Evolutionary conservation across 2,329 filamentous ascomycete genomes (phyloP), one percentile per base, ranked within the genome.

Genomic region (Botrytis hyacinthi): DNA sequence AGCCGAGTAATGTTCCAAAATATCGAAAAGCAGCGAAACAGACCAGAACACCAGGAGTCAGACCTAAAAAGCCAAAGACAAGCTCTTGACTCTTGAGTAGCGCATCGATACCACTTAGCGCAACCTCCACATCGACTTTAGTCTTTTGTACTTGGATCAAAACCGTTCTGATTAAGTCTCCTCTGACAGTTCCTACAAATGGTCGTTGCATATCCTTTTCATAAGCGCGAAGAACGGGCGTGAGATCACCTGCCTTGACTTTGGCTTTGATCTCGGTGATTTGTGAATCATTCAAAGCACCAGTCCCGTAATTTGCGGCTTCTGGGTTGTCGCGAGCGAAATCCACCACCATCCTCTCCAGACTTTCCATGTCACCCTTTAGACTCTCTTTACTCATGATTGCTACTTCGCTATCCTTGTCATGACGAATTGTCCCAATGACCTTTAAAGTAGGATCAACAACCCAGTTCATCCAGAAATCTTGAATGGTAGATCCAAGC

Each of bases 81-180:
- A 99, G 87, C 81, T 99, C 95, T 81, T 99, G 96, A 80, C 95
- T 98, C 84, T 96, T 97, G 73, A 99, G 87, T 46, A 99, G 87
- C 48, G 94, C 90, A 84, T 99, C 95, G 77, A 99, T 99, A 29
- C 96, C 96, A 74, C 93, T 94, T 84, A 99, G 95, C 22, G 96
- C 96, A 75, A 98, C 91, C 82, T 99, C 96, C 20, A 99, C 90
- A 80, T 99, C 96, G 14, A 99, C 96, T 85, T 99, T 99, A 35
- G 96, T 98, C 86, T 99, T 99, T 80, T 99, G 96, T 54, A 99
- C 91, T 81, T 99, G 96, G 72, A 99, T 98, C 62, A 99, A 86
- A 42, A 99, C 88, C 7, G 95, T 94, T 70, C 95, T 91, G 51
- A 98, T 88, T 42, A 99, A 87, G 79, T 98, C 95, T 18, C 96